phyloP scores from a whole-genome alignment of 2,329 filamentous ascomycete species.

The Neonectria faginata region DNA sequence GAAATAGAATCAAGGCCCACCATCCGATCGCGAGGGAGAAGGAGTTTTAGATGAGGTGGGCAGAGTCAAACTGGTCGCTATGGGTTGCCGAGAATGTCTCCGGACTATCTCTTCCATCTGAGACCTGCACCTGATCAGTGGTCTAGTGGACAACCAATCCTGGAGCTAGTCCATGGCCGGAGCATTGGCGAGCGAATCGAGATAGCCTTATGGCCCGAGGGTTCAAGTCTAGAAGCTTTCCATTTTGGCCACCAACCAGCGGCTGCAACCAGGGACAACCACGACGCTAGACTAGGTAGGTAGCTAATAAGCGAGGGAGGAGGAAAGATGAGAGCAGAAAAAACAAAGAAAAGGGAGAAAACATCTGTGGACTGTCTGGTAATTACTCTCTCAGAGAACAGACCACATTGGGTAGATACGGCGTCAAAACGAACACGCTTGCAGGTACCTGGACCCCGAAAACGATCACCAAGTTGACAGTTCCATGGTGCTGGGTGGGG shows the following conservation, averaged over 20 bases:
- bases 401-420: constrained; percentile 1
- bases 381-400: background rate
- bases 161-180: constrained; percentile 31
- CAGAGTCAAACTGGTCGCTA: constrained; percentile 5
- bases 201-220: constrained; percentile 22
- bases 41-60: constrained; percentile 2
- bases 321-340: background rate
- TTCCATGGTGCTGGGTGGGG: constrained; percentile 20
- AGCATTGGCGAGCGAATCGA: constrained; percentile 27
- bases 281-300: background rate
- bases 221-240: constrained; percentile 35
- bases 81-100: background rate
- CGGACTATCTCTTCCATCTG: background rate
- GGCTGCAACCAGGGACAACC: constrained; percentile 1
- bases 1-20: constrained; percentile 19
- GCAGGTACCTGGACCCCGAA: background rate
- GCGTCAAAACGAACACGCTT: constrained; percentile 3
- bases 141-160: background rate
- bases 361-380: no score
- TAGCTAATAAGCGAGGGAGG: background rate
- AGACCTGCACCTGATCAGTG: constrained; percentile 3
- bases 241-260: constrained; percentile 31
- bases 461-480: background rate
- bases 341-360: background rate
- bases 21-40: background rate